These are phyloP conservation scores for Penicillium hordei DNA, from an alignment of 2,329 filamentous ascomycete genomes.

Conservation along the genomic window DNA sequence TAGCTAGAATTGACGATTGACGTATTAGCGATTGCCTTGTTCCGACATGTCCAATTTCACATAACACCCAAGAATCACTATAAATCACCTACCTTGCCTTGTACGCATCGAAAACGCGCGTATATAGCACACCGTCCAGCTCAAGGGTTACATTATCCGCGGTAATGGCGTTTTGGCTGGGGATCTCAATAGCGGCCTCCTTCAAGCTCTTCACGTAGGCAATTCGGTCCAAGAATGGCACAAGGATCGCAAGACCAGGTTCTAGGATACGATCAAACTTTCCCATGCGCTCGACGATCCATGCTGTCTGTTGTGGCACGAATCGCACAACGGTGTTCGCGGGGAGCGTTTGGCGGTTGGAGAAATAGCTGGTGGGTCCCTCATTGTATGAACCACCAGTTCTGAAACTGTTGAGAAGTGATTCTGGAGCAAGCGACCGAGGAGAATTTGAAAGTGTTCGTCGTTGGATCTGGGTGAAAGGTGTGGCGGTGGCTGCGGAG, in stretches of 20 bases:
- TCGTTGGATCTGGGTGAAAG: conserved; percentile 28
- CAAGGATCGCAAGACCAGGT: conserved; percentile 82
- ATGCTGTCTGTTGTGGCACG: conserved; percentile 98
- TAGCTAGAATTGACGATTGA: conserved; percentile 60
- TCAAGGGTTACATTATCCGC: conserved; percentile 98
- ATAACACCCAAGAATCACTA: not conserved
- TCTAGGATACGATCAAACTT: conserved; percentile 92
- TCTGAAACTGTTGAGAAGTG: conserved; percentile 34
- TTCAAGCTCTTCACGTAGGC: conserved; percentile 98
- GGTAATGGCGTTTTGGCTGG: conserved; percentile 95
- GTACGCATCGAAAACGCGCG: conserved; percentile 94
- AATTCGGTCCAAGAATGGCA: conserved; percentile 91
- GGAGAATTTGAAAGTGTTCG: conserved; percentile 35
- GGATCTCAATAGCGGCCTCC: conserved; percentile 94
- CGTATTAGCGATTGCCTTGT: not conserved
- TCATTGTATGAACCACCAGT: conserved; percentile 26
- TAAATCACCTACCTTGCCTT: conserved; percentile 74
- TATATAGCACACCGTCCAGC: conserved; percentile 93
- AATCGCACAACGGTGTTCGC: conserved; percentile 95
- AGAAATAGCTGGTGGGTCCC: conserved; percentile 72
- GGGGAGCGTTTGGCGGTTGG: conserved; percentile 65
- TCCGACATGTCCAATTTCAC: conserved; percentile 4
- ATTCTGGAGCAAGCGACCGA: conserved; percentile 32
- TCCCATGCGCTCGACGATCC: conserved; percentile 99
- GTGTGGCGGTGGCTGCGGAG: conserved; percentile 14